A percentile compares a stretch with the other conserved stretches of the same genome.
These are phyloP conservation scores for Thielaviopsis populi DNA, from an alignment of 2,329 filamentous ascomycete species.

Conservation along the genomic window DNA sequence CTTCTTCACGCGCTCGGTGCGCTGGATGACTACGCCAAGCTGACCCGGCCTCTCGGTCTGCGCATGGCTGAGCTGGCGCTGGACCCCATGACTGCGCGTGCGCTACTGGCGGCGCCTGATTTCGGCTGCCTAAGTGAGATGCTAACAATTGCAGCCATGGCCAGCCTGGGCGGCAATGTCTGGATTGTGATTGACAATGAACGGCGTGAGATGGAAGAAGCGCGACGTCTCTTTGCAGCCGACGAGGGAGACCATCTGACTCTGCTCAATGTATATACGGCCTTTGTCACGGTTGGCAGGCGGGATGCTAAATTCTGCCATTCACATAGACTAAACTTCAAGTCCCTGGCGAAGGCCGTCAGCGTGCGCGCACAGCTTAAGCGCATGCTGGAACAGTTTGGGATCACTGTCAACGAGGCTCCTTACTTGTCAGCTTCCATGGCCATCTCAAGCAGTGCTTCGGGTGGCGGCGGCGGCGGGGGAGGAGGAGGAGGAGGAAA, in stretches of 20 bases:
- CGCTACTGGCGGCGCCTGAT: constrained; percentile 55
- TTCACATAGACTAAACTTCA: constrained; percentile 76
- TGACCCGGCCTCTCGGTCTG: constrained; percentile 74
- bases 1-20: constrained; percentile 76
- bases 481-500: no score
- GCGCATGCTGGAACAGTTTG: constrained; percentile 75
- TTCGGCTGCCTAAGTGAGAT: constrained; percentile 77
- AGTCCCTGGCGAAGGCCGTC: constrained; percentile 64
- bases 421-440: constrained; percentile 22
- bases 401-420: constrained; percentile 52
- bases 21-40: constrained; percentile 75
- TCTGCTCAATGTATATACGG: constrained; percentile 81
- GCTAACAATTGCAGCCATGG: constrained; percentile 87
- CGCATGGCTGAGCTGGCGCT: constrained; percentile 89
- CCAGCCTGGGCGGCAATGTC: constrained; percentile 59
- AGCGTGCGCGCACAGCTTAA: constrained; percentile 77
- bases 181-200: constrained; percentile 72
- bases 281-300: constrained; percentile 68
- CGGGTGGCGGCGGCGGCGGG: neutral
- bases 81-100: constrained; percentile 91
- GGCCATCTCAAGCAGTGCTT: constrained; percentile 19
- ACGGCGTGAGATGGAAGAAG: constrained; percentile 58
- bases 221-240: constrained; percentile 68
- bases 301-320: constrained; percentile 79
- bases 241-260: constrained; percentile 92